Evolutionary conservation across 345 rosid species (phyloP).

Genomic region (Sonneratia caseolaris): DNA sequence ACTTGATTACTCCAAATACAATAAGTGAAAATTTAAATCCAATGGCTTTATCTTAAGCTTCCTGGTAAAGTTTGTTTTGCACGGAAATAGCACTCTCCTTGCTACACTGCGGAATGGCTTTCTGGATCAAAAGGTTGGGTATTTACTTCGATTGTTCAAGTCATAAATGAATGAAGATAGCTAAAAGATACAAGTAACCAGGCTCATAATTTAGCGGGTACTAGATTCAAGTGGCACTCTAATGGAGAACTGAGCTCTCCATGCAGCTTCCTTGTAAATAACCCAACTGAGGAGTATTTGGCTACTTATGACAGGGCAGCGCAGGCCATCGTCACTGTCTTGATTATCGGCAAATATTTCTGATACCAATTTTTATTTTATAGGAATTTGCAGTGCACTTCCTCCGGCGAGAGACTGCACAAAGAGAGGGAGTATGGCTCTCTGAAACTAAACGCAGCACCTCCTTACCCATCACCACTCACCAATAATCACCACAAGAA

Average conservation of each 20-base stretch:
- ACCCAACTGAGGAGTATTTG: too few species aligned
- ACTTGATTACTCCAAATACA: too few species aligned
- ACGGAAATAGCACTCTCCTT: neutral
- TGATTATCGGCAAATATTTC: too few species aligned
- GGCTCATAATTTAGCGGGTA: too few species aligned
- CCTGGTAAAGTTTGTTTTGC: too few species aligned
- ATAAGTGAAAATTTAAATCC: neutral
- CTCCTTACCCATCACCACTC: neutral
- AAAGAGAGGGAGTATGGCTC: neutral
- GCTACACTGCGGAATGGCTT: neutral
- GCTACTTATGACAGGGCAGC: neutral
- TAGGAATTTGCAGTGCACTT: neutral
- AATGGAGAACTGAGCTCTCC: too few species aligned
- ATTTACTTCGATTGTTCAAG: neutral
- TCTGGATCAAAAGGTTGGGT: neutral
- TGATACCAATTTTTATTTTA: neutral
- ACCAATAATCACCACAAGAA: conserved; percentile 34
- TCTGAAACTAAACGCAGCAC: neutral
- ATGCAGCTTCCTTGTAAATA: too few species aligned
- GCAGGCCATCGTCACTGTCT: neutral
- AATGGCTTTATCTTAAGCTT: neutral
- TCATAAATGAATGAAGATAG: too few species aligned
- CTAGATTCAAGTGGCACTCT: too few species aligned
- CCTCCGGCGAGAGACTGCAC: neutral
- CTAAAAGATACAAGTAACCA: too few species aligned